Evolutionary conservation across 495 filamentous ascomycete genomes (phyloP), one percentile per base, ranked within the genome.

Genomic region (Penicillium alfredii): DNA sequence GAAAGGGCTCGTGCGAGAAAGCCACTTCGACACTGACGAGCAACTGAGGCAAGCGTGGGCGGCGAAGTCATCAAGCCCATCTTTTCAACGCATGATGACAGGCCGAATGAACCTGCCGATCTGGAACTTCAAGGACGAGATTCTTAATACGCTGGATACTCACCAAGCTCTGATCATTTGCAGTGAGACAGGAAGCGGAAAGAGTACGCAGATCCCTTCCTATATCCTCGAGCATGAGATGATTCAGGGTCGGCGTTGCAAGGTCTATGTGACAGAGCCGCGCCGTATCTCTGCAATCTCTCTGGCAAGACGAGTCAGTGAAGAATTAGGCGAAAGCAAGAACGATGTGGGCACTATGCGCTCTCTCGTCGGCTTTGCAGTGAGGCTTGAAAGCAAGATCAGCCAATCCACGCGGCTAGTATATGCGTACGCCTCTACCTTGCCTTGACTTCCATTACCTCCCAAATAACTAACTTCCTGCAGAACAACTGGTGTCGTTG

Each of bases 231-330:
- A 98, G 49, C 75, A 93, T 43, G 82, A 95, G 49, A 74, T 98
- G 44, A 76, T 77, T 8, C 68, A 80, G 28, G 88, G 88, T 6
- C 83, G 78, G 23, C 64, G 73, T 9, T 96, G 89, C 64, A 96
- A 90, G 54, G 79, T 98, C 11, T 96, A 89, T 57, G 93, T 89
- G 53, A 95, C 92, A 0, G 86, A 97, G 54, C 92, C 92, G n/a
- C 79, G 92, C 8, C 76, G 92, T 53, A 98, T 98, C 42, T 98
- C 92, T 4, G 92, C 92, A 5, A 87, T 97, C 14, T 95, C 90
- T 10, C 68, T 98, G 17, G 92, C 92, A 13, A 73, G 81, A 16
- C 78, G 92, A 52, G 92, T 98, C 3, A 93, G 87, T 40, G 87
- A 96, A 63, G 92, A 98, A 53, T 70, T 98, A 2, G 92, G 92